Evolutionary conservation across 2,329 filamentous ascomycete species (phyloP), one percentile per base, ranked within the genome.

Genomic region (Diaporthe ampelina): DNA sequence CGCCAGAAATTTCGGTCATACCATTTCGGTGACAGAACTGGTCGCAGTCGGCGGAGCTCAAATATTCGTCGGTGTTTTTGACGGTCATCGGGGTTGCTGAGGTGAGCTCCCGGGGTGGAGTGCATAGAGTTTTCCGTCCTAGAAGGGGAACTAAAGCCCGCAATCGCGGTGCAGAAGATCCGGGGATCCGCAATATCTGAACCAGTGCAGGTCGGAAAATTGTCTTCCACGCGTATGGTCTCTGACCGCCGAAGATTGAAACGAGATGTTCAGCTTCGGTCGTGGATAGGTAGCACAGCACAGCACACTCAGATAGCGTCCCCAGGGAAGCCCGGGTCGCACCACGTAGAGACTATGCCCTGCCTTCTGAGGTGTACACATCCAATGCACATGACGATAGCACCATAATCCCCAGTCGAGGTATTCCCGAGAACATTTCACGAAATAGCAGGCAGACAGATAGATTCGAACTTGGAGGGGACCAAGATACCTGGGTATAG

Each of bases 1-100:
- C 2, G 6, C 19, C 19, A n/a, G 3, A n/a, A 9, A n/a, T n/a
- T 1, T 7, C 17, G 6, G 21, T 9, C 1, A 21, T n/a, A n/a
- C 1, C 7, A n/a, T 4, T 50, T 50, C 7, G 21, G 45, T 50
- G 21, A n/a, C 7, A 50, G 2, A n/a, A 11, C 6, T 3, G n/a
- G 7, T 50, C 6, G 13, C 11, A 50, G 11, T 50, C 45, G 21
- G 1, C 8, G n/a, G 8, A 15, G 4, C 1, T n/a, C 45, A n/a
- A 50, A 50, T 11, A n/a, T 50, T 50, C 19, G 45, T 50, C 45
- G n/a, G 21, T 50, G 21, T 21, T 50, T 8, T 50, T n/a, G 45
- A n/a, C 21, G 45, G 11, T n/a, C 45, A 10, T n/a, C 21, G 45
- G 45, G 19, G 21, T 11, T 50, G 45, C 45, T 50, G 45, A 50